Evolutionary conservation across 1,284 basidiomycete genomes (phyloP).

Genomic region (Ustanciosporium gigantosporum): DNA sequence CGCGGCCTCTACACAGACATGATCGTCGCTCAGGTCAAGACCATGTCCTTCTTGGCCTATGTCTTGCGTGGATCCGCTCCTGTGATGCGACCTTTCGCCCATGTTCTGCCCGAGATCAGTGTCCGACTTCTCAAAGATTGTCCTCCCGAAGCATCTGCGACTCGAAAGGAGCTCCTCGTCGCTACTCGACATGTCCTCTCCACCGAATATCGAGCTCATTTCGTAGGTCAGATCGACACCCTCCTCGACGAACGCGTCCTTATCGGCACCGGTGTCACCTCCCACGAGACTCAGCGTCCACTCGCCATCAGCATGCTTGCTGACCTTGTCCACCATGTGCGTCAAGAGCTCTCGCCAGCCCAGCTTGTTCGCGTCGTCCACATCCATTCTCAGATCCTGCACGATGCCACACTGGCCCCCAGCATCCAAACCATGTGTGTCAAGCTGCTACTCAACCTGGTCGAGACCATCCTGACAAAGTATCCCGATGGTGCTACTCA

Average conservation of each 20-base stretch:
- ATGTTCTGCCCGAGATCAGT: slow-evolving; percentile 78
- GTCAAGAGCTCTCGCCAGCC: slow-evolving; percentile 76
- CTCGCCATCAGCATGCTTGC: slow-evolving; percentile 86
- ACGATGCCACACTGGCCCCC: slow-evolving; percentile 81
- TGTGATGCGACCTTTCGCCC: slow-evolving; percentile 76
- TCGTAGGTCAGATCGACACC: slow-evolving; percentile 84
- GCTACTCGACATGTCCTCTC: slow-evolving; percentile 89
- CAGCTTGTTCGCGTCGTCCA: slow-evolving; percentile 82
- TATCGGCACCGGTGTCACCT: slow-evolving; percentile 76
- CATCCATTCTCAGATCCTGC: slow-evolving; percentile 84
- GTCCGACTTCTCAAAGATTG: slow-evolving; percentile 91
- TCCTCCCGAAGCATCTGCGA: slow-evolving; percentile 80
- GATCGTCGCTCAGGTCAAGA: slow-evolving; percentile 83
- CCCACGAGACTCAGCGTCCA: slow-evolving; percentile 77
- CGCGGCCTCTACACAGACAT: slow-evolving; percentile 81
- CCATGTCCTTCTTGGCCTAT: slow-evolving; percentile 87
- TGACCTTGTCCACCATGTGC: slow-evolving; percentile 89
- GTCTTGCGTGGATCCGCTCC: slow-evolving; percentile 76
- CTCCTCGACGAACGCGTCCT: slow-evolving; percentile 90
- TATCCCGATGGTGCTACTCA: slow-evolving; percentile 67
- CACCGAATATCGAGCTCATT: slow-evolving; percentile 77
- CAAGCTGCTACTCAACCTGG: slow-evolving; percentile 87
- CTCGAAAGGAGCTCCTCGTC: slow-evolving; percentile 80
- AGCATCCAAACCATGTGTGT: slow-evolving; percentile 88
- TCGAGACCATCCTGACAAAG: slow-evolving; percentile 73